Conservation (phyloP, 192 early-diverging fungal genomes). For the Backusella macrospora region DNA sequence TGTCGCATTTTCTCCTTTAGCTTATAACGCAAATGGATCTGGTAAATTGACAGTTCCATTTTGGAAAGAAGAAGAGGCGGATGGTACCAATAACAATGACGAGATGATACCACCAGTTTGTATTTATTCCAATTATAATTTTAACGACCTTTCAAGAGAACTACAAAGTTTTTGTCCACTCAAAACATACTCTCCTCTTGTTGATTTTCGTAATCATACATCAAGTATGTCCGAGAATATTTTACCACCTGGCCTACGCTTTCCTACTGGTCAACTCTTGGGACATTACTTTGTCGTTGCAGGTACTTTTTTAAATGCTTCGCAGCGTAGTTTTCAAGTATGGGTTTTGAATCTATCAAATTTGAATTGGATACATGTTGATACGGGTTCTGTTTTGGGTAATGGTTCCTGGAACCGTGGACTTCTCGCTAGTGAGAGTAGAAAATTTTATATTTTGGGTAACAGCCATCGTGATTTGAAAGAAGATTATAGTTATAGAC, state of each 20-base stretch:
- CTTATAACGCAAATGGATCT: not conserved
- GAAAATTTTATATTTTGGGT: slow-evolving; percentile 73
- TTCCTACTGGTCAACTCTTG: slow-evolving; percentile 72
- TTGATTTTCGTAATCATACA: slow-evolving; percentile 67
- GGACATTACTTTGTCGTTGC: slow-evolving; percentile 71
- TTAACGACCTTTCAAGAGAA: slow-evolving; percentile 73
- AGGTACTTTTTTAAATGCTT: slow-evolving; percentile 72
- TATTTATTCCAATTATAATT: slow-evolving; percentile 85
- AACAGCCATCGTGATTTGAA: slow-evolving; percentile 66
- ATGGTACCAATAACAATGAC: slow-evolving; percentile 37
- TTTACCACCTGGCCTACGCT: slow-evolving; percentile 75
- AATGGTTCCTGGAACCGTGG: slow-evolving; percentile 82
- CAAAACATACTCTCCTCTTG: slow-evolving; percentile 26
- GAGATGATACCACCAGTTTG: slow-evolving; percentile 51
- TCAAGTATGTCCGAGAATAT: slow-evolving; percentile 57
- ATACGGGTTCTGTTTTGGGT: slow-evolving; percentile 66
- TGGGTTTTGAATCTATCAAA: slow-evolving; percentile 69
- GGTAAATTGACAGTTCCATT: slow-evolving; percentile 10
- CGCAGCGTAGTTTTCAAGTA: slow-evolving; percentile 66
- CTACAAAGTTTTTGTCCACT: slow-evolving; percentile 71
- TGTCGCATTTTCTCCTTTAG: slow-evolving; percentile 61
- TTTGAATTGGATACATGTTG: slow-evolving; percentile 66
- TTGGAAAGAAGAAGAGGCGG: slow-evolving; percentile 8
- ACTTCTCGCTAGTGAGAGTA: slow-evolving; percentile 53
- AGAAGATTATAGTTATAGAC: slow-evolving; percentile 78